Base-by-base conservation (phyloP, 306 rosid species). In the Myrica gale region DNA sequence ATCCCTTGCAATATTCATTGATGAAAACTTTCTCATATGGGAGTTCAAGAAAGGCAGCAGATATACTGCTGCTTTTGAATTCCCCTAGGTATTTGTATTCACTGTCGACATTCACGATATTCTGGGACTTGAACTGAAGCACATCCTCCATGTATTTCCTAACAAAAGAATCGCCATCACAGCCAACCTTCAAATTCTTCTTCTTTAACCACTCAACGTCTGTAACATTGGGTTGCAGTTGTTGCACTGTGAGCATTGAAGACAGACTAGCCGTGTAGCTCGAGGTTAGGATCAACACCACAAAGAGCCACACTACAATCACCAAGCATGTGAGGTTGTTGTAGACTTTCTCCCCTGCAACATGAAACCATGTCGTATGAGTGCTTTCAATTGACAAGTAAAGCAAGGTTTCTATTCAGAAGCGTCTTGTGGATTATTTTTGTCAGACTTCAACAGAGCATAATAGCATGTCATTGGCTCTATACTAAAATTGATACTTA, bases 241-340 rank as follows among this genome's bases (percentile, higher is more conserved):
- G 51, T 75, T 63, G 68, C 23, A 86, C 88, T 3, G 87, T 90
- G 53, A 90, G 90, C 84, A 83, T 68, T 39, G 92, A 88, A 5
- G 92, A 88, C 61, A 90, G 82, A 71, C 75, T 88, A 21, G 92
- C 92, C 41, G 96, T 86, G 85, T 90, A 90, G 85, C 96, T 88
- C 61, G 96, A 85, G 62, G 69, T 88, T 47, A 86, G 41, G 74
- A 90, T 82, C 55, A 90, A 80, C 50, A 88, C 92, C 3, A 88
- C 77, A 78, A 85, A 86, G 54, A 90, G 58, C 91, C 92, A 83
- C 71, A 48, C 83, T 1, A 74, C 80, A 23, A 88, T 74, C 20
- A 74, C 89, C 67, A 85, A 60, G 72, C 88, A 66, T 52, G 87
- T 89, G 2, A 82, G 63, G 87, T 83, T 88, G 81, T 79, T 82